Percentiles rank a stretch among this genome's conserved stretches.
Conservation (phyloP, 352 stramenopile species). For the Pythium oligandrum region DNA sequence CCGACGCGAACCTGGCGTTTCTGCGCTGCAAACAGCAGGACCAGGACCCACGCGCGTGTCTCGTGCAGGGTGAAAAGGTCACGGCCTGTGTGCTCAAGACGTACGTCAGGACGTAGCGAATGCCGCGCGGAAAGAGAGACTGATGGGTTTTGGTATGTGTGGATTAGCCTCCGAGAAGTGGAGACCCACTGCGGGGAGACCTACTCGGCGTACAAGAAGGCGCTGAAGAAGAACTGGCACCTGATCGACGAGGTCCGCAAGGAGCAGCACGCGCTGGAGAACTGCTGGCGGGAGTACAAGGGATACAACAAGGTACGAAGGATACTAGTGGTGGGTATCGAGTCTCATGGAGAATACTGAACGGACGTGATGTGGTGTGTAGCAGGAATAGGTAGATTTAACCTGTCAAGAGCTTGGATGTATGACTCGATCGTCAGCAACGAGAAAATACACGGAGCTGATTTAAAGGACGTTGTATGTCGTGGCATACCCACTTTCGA, state of each 20-base stretch:
- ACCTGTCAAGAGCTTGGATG: background rate
- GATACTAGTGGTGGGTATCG: slow-evolving; percentile 15
- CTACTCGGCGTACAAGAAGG: slow-evolving; percentile 85
- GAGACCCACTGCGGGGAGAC: slow-evolving; percentile 83
- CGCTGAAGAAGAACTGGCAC: slow-evolving; percentile 88
- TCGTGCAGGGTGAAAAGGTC: slow-evolving; percentile 85
- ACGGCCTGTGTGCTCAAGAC: slow-evolving; percentile 83
- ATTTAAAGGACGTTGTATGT: background rate
- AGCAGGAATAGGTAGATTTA: background rate
- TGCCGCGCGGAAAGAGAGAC: background rate
- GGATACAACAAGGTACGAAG: slow-evolving; percentile 28
- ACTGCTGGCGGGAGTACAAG: slow-evolving; percentile 84
- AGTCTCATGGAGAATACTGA: background rate
- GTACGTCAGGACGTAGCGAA: slow-evolving; percentile 30
- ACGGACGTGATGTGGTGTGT: background rate
- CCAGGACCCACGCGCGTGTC: slow-evolving; percentile 72
- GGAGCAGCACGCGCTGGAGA: slow-evolving; percentile 80
- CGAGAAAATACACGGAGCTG: background rate
- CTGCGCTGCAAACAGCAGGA: slow-evolving; percentile 85
- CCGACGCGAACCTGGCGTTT: slow-evolving; percentile 79
- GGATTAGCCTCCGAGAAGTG: slow-evolving; percentile 58
- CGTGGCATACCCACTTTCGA: background rate
- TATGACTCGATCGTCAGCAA: background rate
- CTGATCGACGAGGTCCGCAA: slow-evolving; percentile 81
- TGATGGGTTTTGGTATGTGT: background rate